phyloP scores from a whole-genome alignment of 1,284 basidiomycete genomes.

The Xanthoconium separans region DNA sequence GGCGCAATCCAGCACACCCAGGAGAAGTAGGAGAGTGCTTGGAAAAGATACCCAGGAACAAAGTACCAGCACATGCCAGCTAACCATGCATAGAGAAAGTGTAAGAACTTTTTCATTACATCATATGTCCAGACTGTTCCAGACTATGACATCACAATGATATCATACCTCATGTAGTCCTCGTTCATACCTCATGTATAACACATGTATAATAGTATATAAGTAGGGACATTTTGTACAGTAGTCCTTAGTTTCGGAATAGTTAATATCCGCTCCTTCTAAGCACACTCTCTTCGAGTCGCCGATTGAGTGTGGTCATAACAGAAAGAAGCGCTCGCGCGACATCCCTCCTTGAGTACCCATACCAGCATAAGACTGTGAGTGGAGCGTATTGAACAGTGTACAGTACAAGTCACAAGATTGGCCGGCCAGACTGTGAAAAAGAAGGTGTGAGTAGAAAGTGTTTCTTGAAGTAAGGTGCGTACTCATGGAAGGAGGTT shows the following conservation, averaged over 20 bases:
- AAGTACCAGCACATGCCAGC: slow-evolving; percentile 68
- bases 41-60: slow-evolving; percentile 71
- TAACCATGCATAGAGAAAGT: slow-evolving; percentile 53
- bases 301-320: too few relatives aligned
- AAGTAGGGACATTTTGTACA: too few relatives aligned
- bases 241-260: too few relatives aligned
- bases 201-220: too few relatives aligned
- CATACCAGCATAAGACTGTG: slow-evolving; percentile 58
- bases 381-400: slow-evolving; percentile 76
- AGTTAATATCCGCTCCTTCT: too few relatives aligned
- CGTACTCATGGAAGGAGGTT: slow-evolving; percentile 84
- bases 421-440: slow-evolving; percentile 81
- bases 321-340: slow-evolving; percentile 80
- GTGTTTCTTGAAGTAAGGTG: slow-evolving; percentile 8
- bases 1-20: slow-evolving; percentile 84
- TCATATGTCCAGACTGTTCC: too few relatives aligned
- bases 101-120: too few relatives aligned
- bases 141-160: too few relatives aligned
- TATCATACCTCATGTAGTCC: too few relatives aligned
- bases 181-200: too few relatives aligned
- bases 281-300: too few relatives aligned
- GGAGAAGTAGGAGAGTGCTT: slow-evolving; percentile 59
- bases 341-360: slow-evolving; percentile 65
- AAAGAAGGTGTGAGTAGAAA: neutral
- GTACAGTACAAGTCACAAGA: slow-evolving; percentile 80